Evolutionary conservation across 371 early-diverging fungal genomes (phyloP), one percentile per base, ranked within the genome.

Genomic region (Circinella minor): DNA sequence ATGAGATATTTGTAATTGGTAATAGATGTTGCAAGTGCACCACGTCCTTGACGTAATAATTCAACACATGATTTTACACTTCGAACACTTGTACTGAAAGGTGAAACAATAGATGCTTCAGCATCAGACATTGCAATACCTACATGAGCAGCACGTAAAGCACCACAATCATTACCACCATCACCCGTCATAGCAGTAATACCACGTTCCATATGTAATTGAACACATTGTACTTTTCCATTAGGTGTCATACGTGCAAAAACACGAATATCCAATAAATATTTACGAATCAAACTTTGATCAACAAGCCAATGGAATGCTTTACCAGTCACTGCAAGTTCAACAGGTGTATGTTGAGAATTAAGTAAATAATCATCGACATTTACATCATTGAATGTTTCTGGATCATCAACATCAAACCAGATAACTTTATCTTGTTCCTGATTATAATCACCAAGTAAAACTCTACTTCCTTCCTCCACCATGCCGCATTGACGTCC

Each of bases 151-250:
- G 92, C 91, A 0, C 95, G 94, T 36, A 99, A 79, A 3, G 98
- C 98, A 11, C 97, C 97, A 38, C 96, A 95, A 76, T 99, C 99
- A 73, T 99, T 99, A 70, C 98, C 95, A 37, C 99, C 99, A 81
- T 99, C 99, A 18, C 99, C 99, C 47, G 96, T 90, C 96, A 98
- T 96, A 37, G 96, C 98, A 4, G 97, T 94, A 14, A 86, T 74
- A 3, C 80, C 75, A 9, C 70, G 72, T 48, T 81, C 79, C 80
- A 76, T 76, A 62, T 73, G 84, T 11, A 90, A 72, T 36, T 89
- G 81, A 0, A 94, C 91, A 66, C 90, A 90, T 1, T 72, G 62
- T 55, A 84, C 83, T 64, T 94, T 94, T 68, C 89, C 88, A 2
- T 81, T 84, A 3, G 95, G 94, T 60, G 88, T 88, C 91, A 94